phyloP scores from a whole-genome alignment of 257 asterid species.

The Salvia miltiorrhiza region DNA sequence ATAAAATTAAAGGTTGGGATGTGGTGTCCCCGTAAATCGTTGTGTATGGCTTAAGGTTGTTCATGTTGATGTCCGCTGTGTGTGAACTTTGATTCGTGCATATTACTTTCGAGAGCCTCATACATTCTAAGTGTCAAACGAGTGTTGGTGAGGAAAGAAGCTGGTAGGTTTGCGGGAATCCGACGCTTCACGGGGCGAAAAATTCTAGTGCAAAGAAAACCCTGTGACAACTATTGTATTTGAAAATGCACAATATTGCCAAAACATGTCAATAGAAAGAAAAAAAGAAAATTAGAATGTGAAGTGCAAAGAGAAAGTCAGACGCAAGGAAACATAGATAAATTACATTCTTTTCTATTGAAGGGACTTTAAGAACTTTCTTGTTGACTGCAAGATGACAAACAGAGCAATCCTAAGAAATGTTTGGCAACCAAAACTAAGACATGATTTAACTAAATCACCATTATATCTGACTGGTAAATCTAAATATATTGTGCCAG shows the following conservation, averaged over 20 bases:
- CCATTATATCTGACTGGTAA: background rate
- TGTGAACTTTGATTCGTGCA: too few species aligned
- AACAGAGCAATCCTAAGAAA: constrained; percentile 14
- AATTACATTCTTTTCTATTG: constrained; percentile 82
- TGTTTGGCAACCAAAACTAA: background rate
- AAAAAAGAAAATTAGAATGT: background rate
- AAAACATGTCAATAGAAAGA: background rate
- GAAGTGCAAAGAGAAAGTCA: background rate
- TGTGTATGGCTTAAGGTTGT: too few species aligned
- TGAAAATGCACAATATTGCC: background rate
- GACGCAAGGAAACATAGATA: constrained; percentile 4
- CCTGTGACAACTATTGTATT: background rate
- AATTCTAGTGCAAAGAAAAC: too few species aligned
- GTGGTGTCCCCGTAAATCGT: too few species aligned
- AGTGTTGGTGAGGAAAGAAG: too few species aligned
- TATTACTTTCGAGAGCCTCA: too few species aligned
- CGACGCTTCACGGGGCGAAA: too few species aligned
- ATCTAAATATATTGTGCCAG: background rate
- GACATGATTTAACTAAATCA: background rate
- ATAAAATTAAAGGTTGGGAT: too few species aligned
- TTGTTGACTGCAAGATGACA: constrained; percentile 79
- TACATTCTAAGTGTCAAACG: too few species aligned
- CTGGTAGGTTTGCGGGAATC: too few species aligned
- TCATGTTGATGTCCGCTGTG: too few species aligned
- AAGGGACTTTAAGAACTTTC: constrained; percentile 93